Evolutionary conservation across 352 stramenopile genomes (phyloP), one percentile per base, ranked within the genome.

Genomic region (Phytopythium montanum): DNA sequence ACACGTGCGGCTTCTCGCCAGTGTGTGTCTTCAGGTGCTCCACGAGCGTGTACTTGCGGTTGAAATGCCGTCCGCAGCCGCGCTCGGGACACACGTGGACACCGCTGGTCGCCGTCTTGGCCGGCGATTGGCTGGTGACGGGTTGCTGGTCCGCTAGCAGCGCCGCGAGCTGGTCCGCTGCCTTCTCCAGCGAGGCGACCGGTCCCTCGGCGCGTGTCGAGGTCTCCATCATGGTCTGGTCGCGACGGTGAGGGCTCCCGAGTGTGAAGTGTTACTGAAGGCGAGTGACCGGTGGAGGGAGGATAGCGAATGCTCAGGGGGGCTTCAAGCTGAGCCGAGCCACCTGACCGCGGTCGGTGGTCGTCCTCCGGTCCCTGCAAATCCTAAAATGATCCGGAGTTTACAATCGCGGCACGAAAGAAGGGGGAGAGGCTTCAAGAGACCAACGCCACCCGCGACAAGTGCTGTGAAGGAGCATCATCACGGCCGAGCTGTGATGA

Each of bases 1-100:
- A 80, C 33, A 75, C 62, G 16, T 80, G 62, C 8, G 64, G 61
- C 45, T 56, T 52, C 52, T 79, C 65, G 41, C 55, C 61, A 51
- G 67, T 76, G 50, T 67, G 59, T 18, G 66, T 76, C 65, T 76
- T 74, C 38, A 74, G 69, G 54, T 76, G 69, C 44, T 73, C 65
- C 2, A 54, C 68, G 6, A 76, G 64, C 39, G 69, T 73, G 51
- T 71, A 75, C 61, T 73, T 72, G 59, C 68, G 64, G 52, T 61
- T 68, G 57, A 68, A 68, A 13, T 52, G 55, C 26, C 63, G 63
- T 18, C 26, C 41, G 23, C 66, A 73, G 8, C 56, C 63, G 12
- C 42, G 51, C n/a, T 74, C 65, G 2, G 68, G 53, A 9, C 71
- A 79, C 21, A 62, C 66, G 19, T 76, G 62, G 1, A 25, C 10